Conservation (phyloP, 768 basidiomycete genomes). For the Mycena indigotica region DNA sequence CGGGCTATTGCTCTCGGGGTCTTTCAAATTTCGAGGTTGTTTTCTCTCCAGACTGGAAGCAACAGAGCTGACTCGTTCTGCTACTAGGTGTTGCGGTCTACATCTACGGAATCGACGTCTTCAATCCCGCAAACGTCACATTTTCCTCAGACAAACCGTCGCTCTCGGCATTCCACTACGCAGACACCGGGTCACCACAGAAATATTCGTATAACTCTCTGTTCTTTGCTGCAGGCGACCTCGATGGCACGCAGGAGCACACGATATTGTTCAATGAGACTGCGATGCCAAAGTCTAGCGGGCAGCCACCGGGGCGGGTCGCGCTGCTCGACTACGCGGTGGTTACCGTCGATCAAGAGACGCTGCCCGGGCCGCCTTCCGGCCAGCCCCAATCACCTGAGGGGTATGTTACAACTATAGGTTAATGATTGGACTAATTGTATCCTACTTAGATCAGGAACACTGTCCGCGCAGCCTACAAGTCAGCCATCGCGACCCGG, state of each 20-base stretch:
- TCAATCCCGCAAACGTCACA: neutral
- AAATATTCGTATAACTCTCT: neutral
- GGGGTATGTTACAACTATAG: too few species aligned
- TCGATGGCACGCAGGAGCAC: neutral
- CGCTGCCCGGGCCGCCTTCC: too few species aligned
- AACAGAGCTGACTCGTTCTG: too few species aligned
- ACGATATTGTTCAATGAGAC: too few species aligned
- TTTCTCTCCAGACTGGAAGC: neutral
- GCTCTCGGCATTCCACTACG: neutral
- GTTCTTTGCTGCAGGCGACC: neutral
- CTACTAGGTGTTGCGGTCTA: neutral
- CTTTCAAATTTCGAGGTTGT: neutral
- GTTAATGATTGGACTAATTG: too few species aligned
- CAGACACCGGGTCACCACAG: neutral
- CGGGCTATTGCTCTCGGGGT: neutral
- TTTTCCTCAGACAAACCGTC: neutral
- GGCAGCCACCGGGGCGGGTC: too few species aligned
- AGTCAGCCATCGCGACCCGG: too few species aligned
- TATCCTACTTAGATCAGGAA: too few species aligned
- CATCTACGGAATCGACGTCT: neutral
- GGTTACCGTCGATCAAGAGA: neutral
- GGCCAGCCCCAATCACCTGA: too few species aligned
- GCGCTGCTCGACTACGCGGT: slow-evolving; percentile 2
- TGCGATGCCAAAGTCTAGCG: too few species aligned
- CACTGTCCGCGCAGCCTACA: too few species aligned